Percentiles rank a stretch among this genome's conserved stretches.
These are phyloP conservation scores for Intubia oerlemansii DNA, from an alignment of 2,329 filamentous ascomycete genomes.

Conservation along the genomic window DNA sequence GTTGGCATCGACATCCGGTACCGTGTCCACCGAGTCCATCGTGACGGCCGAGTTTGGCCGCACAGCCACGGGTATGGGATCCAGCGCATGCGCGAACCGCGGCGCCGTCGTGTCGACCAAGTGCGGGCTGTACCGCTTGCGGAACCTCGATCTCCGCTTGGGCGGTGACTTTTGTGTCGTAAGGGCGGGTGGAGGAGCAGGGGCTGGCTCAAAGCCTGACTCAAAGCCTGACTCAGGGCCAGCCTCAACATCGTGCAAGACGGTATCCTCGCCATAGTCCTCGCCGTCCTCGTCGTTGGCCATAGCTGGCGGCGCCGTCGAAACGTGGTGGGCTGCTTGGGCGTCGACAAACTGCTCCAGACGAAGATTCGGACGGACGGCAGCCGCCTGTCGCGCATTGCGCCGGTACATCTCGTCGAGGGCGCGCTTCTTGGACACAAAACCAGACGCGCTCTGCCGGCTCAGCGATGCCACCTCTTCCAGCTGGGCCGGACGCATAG, in stretches of 20 bases:
- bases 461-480: conserved; percentile 21
- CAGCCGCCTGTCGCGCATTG: conserved; percentile 10
- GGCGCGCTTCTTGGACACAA: conserved; percentile 28
- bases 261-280: too few species aligned
- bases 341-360: conserved; percentile 14
- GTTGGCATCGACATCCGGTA: conserved; percentile 8
- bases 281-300: too few species aligned
- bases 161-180: too few species aligned
- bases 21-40: not conserved
- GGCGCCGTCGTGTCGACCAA: conserved; percentile 27
- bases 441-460: conserved; percentile 14
- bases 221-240: too few species aligned
- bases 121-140: conserved; percentile 22
- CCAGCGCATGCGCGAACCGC: conserved; percentile 29
- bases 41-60: not conserved
- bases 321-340: conserved; percentile 1
- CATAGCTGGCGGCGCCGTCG: too few species aligned
- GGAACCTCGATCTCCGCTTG: conserved; percentile 17
- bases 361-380: conserved; percentile 11
- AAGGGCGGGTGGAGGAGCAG: too few species aligned
- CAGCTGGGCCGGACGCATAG: conserved; percentile 27
- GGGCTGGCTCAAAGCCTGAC: too few species aligned
- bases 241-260: too few species aligned
- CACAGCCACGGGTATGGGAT: conserved; percentile 20
- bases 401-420: conserved; percentile 32